Evolutionary conservation across 176 grass and related monocot genomes (phyloP), one percentile per base, ranked within the genome.

Genomic region (Thinopyrum elongatum): DNA sequence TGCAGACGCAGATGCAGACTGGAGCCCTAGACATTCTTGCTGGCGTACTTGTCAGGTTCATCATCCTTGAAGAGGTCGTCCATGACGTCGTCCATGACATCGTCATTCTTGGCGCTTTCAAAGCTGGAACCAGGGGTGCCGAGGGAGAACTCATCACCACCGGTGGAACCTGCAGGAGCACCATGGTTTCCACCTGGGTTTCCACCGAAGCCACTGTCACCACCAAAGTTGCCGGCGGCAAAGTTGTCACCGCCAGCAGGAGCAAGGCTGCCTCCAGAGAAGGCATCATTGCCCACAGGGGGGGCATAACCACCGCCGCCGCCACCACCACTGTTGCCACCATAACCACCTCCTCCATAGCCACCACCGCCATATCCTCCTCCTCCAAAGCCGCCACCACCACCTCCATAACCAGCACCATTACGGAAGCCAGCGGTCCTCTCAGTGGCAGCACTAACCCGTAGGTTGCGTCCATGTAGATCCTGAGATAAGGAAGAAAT

Each of bases 401-500:
- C 65, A 0, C 16, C 30, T 8, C 65, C 66, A 17, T 25, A 25
- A 16, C 60, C 51, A 30, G 61, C 13, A 11, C n/a, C n/a, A 2
- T 70, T 58, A 25, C 79, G 78, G 66, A 84, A 84, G 29, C 92
- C 89, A 41, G 84, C 6, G 0, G 92, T 87, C 28, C 90, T 86
- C 79, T 95, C 91, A 9, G 72, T 88, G 35, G 94, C 94, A 87
- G 76, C 74, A 59, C 92, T 89, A 77, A 95, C 94, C 59, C 89
- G 65, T 42, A 95, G 57, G 21, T 22, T 71, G 19, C 94, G 78
- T 13, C 94, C 94, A 19, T 93, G 72, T 7, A 95, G 78, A 67
- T 93, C 89, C 94, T 93, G 63, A 76, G 10, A 78, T 31, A 36
- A 74, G 31, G 0, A 28, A 70, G 10, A 21, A 60, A 23, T 10